These are phyloP conservation scores for Didymella glomerata DNA, from an alignment of 2,329 filamentous ascomycete genomes.

Conservation along the genomic window DNA sequence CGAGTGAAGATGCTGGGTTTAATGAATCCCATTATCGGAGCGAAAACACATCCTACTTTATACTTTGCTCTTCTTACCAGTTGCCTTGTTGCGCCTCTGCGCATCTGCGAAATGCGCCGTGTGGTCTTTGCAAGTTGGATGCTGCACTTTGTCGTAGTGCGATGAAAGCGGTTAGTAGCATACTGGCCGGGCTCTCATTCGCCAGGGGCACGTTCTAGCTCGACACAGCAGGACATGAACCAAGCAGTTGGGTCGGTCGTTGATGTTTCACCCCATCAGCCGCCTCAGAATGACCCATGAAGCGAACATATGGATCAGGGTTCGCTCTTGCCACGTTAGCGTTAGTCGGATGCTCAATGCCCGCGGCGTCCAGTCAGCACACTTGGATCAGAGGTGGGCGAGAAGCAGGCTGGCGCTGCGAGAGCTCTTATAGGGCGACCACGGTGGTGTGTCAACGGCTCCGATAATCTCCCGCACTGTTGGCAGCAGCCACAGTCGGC, in stretches of 20 bases:
- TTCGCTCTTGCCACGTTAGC: constrained; percentile 37
- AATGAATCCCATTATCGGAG: too few relatives aligned
- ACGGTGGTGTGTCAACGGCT: constrained; percentile 21
- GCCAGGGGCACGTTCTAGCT: too few relatives aligned
- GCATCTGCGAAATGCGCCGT: too few relatives aligned
- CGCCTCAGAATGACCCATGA: constrained; percentile 49
- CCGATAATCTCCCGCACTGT: constrained; percentile 38
- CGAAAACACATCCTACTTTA: too few relatives aligned
- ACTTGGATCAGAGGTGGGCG: constrained; percentile 29
- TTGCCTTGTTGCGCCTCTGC: too few relatives aligned
- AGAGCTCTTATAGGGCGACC: constrained; percentile 32
- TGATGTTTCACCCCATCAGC: constrained; percentile 52
- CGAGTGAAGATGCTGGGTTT: too few relatives aligned
- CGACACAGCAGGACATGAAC: constrained; percentile 49
- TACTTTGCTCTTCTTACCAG: too few relatives aligned
- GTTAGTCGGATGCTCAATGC: constrained; percentile 37
- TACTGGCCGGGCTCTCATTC: too few relatives aligned
- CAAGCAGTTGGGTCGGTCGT: constrained; percentile 42
- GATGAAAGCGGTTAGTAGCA: too few relatives aligned
- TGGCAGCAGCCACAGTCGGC: constrained; percentile 1
- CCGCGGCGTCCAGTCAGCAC: constrained; percentile 43
- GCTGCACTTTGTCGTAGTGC: too few relatives aligned
- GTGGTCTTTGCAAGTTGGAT: too few relatives aligned
- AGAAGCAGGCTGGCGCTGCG: constrained; percentile 37
- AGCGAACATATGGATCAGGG: constrained; percentile 50